Conservation (phyloP, 2,329 filamentous ascomycete species). For the Lachnellula cervina region DNA sequence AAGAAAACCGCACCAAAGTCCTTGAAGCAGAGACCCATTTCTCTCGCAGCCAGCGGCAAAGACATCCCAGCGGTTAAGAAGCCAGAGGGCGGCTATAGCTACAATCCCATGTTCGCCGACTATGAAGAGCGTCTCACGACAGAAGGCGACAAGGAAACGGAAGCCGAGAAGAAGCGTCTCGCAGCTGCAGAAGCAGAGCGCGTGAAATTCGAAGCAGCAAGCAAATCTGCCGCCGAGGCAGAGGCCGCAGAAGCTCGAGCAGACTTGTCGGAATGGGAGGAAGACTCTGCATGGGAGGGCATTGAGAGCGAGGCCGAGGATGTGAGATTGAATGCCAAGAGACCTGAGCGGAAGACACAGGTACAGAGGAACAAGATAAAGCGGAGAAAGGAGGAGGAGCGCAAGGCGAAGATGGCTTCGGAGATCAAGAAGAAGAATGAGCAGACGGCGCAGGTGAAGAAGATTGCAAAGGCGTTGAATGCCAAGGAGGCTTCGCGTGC, state of each 20-base stretch:
- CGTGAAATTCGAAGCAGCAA: slow-evolving; percentile 62
- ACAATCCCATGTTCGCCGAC: slow-evolving; percentile 84
- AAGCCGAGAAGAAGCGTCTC: slow-evolving; percentile 70
- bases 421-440: slow-evolving; percentile 68
- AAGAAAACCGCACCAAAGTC: slow-evolving; percentile 69
- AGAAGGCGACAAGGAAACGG: slow-evolving; percentile 75
- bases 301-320: slow-evolving; percentile 79
- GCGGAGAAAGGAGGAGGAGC: slow-evolving; percentile 82
- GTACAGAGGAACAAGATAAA: slow-evolving; percentile 83
- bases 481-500: slow-evolving; percentile 50
- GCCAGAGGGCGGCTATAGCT: slow-evolving; percentile 79
- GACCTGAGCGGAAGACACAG: slow-evolving; percentile 78
- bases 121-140: slow-evolving; percentile 72
- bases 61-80: slow-evolving; percentile 70
- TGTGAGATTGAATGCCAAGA: slow-evolving; percentile 60
- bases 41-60: slow-evolving; percentile 79
- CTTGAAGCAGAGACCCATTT: slow-evolving; percentile 70
- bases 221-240: slow-evolving; percentile 65
- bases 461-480: slow-evolving; percentile 60
- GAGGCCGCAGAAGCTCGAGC: slow-evolving; percentile 67
- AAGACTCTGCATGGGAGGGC: slow-evolving; percentile 88
- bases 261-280: slow-evolving; percentile 67
- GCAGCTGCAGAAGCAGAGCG: slow-evolving; percentile 62
- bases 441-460: slow-evolving; percentile 67
- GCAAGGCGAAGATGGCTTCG: slow-evolving; percentile 67